A percentile compares a stretch with the other conserved stretches of the same genome.
These are phyloP conservation scores for Lactarius tabidus DNA, from an alignment of 768 basidiomycete genomes.

Conservation along the genomic window DNA sequence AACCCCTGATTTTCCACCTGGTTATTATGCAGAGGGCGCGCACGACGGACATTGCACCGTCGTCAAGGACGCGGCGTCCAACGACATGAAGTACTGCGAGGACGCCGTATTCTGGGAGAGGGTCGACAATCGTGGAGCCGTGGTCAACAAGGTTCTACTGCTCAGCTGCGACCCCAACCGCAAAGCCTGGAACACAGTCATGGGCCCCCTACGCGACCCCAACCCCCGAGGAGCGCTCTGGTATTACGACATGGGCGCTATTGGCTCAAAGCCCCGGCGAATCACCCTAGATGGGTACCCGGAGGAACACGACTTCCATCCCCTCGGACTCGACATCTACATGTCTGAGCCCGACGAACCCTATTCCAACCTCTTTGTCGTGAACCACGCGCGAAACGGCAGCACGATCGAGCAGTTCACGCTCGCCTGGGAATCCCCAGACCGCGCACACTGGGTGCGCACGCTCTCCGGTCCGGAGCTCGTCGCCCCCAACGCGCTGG, in stretches of 20 bases:
- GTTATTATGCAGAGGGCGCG: conserved; percentile 42
- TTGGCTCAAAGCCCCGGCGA: conserved; percentile 33
- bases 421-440: conserved; percentile 43
- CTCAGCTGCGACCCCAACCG: conserved; percentile 49
- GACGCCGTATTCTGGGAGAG: conserved; percentile 64
- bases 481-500: conserved; percentile 62
- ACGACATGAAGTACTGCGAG: conserved; percentile 50
- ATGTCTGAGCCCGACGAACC: conserved; percentile 44
- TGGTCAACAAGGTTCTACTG: conserved; percentile 44
- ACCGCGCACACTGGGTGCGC: conserved; percentile 49
- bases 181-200: conserved; percentile 70
- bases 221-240: conserved; percentile 58
- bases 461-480: conserved; percentile 58
- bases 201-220: conserved; percentile 65
- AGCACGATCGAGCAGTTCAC: conserved; percentile 68
- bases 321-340: conserved; percentile 59
- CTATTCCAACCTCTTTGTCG: conserved; percentile 54
- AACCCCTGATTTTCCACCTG: conserved; percentile 21
- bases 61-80: conserved; percentile 34
- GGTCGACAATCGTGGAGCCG: conserved; percentile 37
- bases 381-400: conserved; percentile 61
- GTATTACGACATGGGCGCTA: conserved; percentile 37
- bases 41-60: conserved; percentile 44
- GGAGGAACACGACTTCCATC: conserved; percentile 59
- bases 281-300: conserved; percentile 53